These are phyloP conservation scores for Botryosphaeria dothidea DNA, from an alignment of 2,329 filamentous ascomycete genomes.

Conservation along the genomic window DNA sequence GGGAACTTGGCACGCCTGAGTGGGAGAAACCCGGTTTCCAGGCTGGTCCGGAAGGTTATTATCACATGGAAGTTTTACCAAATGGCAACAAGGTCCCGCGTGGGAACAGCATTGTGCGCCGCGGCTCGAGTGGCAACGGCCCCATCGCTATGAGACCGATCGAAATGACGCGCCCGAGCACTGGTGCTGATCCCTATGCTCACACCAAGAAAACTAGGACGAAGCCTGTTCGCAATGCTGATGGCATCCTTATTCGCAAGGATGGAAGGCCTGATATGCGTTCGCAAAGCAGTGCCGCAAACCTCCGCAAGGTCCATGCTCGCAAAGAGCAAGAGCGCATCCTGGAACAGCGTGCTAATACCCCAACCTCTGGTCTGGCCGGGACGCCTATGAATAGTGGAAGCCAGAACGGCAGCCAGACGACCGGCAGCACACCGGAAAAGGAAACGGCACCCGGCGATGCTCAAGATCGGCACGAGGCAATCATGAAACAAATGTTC, in stretches of 20 bases:
- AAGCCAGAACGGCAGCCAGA: not conserved
- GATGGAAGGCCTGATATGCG: slow-evolving; percentile 55
- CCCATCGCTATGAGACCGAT: slow-evolving; percentile 19
- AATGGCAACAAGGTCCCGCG: slow-evolving; percentile 26
- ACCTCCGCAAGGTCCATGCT: slow-evolving; percentile 53
- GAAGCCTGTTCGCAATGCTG: slow-evolving; percentile 51
- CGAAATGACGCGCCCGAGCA: slow-evolving; percentile 25
- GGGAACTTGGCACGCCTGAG: slow-evolving; percentile 39
- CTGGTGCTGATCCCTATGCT: slow-evolving; percentile 37
- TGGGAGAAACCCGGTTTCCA: slow-evolving; percentile 45
- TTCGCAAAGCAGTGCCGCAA: slow-evolving; percentile 53
- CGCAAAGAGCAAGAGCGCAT: slow-evolving; percentile 41
- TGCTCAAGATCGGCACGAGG: slow-evolving; percentile 33
- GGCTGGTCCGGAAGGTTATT: slow-evolving; percentile 38
- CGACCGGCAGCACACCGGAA: slow-evolving; percentile 3
- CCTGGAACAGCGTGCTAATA: slow-evolving; percentile 20
- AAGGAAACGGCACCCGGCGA: slow-evolving; percentile 21
- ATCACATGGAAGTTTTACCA: slow-evolving; percentile 28
- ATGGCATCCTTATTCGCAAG: slow-evolving; percentile 53
- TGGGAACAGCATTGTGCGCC: slow-evolving; percentile 30
- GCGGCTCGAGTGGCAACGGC: slow-evolving; percentile 34
- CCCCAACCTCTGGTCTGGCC: slow-evolving; percentile 24
- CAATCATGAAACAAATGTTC: slow-evolving; percentile 40
- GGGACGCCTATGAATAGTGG: slow-evolving; percentile 22
- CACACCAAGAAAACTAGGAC: slow-evolving; percentile 52